These are phyloP conservation scores for Myxozyma nipponensis DNA, from an alignment of 805 yeast species.

Conservation along the genomic window DNA sequence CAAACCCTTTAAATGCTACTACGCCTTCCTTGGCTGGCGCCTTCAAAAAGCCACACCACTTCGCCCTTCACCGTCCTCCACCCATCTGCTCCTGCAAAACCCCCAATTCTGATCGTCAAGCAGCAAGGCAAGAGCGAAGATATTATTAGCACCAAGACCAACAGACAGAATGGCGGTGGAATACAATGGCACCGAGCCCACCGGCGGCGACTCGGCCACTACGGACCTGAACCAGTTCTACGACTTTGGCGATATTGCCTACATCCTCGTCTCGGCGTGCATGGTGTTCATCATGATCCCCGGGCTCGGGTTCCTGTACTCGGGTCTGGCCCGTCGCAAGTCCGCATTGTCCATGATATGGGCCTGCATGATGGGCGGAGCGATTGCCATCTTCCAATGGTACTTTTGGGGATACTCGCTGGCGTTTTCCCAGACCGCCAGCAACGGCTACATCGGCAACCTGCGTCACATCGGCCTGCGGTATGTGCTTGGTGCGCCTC, in stretches of 20 bases:
- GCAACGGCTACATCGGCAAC: slow-evolving; percentile 85
- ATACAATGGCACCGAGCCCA: slow-evolving; percentile 39
- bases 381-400: slow-evolving; percentile 88
- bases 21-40: no score
- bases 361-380: slow-evolving; percentile 88
- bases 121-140: no score
- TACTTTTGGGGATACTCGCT: slow-evolving; percentile 97
- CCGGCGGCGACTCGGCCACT: slow-evolving; percentile 78
- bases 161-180: slow-evolving; percentile 1
- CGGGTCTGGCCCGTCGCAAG: slow-evolving; percentile 94
- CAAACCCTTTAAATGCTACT: no score
- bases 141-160: no score
- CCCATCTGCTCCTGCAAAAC: neutral
- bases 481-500: slow-evolving; percentile 53
- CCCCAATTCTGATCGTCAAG: neutral
- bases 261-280: slow-evolving; percentile 38
- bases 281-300: slow-evolving; percentile 90
- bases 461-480: slow-evolving; percentile 77
- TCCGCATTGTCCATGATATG: slow-evolving; percentile 89
- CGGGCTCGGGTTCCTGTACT: slow-evolving; percentile 86
- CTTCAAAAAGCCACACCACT: no score
- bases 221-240: slow-evolving; percentile 61
- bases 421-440: slow-evolving; percentile 76
- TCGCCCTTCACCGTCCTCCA: neutral
- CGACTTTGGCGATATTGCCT: slow-evolving; percentile 41